Conservation (phyloP, 495 filamentous ascomycete species). For the Delitschia confertaspora region DNA sequence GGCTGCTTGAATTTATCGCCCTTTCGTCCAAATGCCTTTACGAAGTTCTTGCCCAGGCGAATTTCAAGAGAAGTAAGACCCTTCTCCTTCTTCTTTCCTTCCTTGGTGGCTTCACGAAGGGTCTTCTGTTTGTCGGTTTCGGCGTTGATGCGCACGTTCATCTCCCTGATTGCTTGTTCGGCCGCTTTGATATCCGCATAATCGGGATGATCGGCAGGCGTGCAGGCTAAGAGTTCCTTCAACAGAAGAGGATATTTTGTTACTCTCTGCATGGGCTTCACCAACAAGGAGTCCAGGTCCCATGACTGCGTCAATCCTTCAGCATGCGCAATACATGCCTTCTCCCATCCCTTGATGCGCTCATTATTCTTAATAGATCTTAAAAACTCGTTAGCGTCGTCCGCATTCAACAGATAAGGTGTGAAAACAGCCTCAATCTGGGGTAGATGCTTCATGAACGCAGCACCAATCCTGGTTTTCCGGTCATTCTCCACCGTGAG, state of each 20-base stretch:
- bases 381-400: constrained; percentile 70
- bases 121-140: constrained; percentile 84
- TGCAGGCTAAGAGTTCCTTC: constrained; percentile 64
- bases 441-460: constrained; percentile 62
- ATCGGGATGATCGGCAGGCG: constrained; percentile 76
- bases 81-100: constrained; percentile 85
- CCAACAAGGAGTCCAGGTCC: constrained; percentile 85
- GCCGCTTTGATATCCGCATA: constrained; percentile 55
- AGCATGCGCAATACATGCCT: constrained; percentile 80
- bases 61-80: constrained; percentile 49
- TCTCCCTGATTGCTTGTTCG: constrained; percentile 52
- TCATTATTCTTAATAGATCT: constrained; percentile 57
- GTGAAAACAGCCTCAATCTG: constrained; percentile 79
- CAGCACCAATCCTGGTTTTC: constrained; percentile 66
- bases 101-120: constrained; percentile 76
- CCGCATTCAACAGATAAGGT: constrained; percentile 78
- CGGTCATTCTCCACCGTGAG: constrained; percentile 60
- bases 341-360: constrained; percentile 67
- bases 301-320: constrained; percentile 84
- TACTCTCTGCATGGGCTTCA: constrained; percentile 91
- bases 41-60: constrained; percentile 38
- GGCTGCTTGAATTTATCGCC: constrained; percentile 69
- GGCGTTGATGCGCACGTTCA: constrained; percentile 81
- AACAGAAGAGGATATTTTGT: constrained; percentile 86
- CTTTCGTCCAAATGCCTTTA: constrained; percentile 77